Conservation (phyloP, 805 yeast species). For the Metschnikowia continentalis region DNA sequence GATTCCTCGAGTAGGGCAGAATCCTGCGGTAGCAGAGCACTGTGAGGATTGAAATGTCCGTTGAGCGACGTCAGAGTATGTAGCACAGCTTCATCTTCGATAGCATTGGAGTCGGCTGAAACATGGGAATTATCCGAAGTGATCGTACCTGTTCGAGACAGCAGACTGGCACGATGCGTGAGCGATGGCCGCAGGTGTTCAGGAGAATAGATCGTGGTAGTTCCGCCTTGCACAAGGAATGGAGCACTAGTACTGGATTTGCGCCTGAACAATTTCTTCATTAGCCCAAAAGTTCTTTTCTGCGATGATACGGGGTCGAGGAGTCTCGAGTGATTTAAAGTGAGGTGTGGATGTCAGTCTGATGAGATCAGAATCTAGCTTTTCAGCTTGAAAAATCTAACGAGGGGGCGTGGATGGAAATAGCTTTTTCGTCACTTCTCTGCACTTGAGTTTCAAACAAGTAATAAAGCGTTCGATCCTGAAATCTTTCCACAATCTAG, state of each 20-base stretch:
- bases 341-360: neutral
- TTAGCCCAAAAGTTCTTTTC: neutral
- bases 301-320: neutral
- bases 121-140: neutral
- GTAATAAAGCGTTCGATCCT: neutral
- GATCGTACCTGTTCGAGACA: neutral
- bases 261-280: conserved; percentile 9
- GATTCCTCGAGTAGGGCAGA: neutral
- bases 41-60: neutral
- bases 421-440: neutral
- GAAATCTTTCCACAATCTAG: neutral
- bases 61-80: too few relatives aligned
- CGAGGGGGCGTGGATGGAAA: neutral
- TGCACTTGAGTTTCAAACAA: too few relatives aligned
- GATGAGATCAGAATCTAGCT: neutral
- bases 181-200: neutral
- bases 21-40: neutral
- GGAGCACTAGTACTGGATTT: conserved; percentile 3
- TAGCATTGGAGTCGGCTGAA: neutral
- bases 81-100: neutral
- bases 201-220: neutral
- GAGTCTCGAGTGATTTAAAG: neutral
- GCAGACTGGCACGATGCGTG: neutral
- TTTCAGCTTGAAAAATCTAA: neutral
- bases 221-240: neutral